Evolutionary conservation across 2,329 filamentous ascomycete genomes (phyloP).

Genomic region (Xylariaceae sp.): DNA sequence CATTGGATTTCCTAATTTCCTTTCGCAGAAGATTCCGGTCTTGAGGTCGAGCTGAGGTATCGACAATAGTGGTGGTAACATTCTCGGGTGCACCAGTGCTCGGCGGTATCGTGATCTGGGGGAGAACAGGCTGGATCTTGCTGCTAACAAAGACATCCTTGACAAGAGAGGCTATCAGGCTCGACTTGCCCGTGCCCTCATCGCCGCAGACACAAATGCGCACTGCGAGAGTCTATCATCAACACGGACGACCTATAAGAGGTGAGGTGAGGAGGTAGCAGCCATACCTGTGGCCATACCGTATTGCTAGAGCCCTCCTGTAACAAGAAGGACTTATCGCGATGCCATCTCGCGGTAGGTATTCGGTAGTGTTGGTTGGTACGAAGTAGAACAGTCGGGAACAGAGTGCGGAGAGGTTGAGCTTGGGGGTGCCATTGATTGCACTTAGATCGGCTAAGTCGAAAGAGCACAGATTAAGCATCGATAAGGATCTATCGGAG

Average conservation of each 20-base stretch:
- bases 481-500: too few species aligned
- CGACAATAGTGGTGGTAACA: constrained; percentile 94
- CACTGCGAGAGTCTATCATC: constrained; percentile 37
- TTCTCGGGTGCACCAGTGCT: constrained; percentile 91
- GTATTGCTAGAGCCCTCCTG: too few species aligned
- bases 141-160: constrained; percentile 94
- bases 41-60: constrained; percentile 91
- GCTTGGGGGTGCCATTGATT: too few species aligned
- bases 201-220: constrained; percentile 96
- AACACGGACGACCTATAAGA: constrained; percentile 1
- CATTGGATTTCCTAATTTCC: constrained; percentile 93
- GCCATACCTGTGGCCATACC: constrained; percentile 21
- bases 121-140: constrained; percentile 91
- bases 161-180: constrained; percentile 87
- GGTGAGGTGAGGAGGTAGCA: constrained; percentile 1
- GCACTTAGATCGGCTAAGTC: too few species aligned
- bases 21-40: constrained; percentile 84
- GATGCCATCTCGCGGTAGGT: too few species aligned
- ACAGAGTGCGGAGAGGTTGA: too few species aligned
- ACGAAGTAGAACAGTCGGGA: too few species aligned
- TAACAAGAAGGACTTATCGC: too few species aligned
- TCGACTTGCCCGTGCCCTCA: constrained; percentile 90
- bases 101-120: constrained; percentile 89
- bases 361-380: too few species aligned
- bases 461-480: too few species aligned